A percentile compares a stretch with the other conserved stretches of the same genome.
Evolutionary conservation across 495 filamentous ascomycete species (phyloP).

Genomic region (Entonaema liquescens): DNA sequence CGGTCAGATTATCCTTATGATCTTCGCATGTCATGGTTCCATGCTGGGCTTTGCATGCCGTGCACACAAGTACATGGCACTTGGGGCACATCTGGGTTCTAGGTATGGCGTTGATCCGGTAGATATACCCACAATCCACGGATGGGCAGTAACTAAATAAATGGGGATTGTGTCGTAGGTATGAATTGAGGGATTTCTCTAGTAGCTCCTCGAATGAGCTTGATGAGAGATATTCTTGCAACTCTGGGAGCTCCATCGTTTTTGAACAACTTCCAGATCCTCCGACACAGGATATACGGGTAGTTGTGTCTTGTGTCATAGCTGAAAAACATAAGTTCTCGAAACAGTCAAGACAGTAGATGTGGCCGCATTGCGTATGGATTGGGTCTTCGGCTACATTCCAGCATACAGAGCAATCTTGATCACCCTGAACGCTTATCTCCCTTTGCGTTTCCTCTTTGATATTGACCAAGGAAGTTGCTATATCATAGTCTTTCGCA

Average conservation of each 20-base stretch:
- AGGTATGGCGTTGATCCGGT: constrained; percentile 41
- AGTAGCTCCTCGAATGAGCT: constrained; percentile 53
- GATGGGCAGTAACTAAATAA: constrained; percentile 53
- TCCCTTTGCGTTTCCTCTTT: not conserved
- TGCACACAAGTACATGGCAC: constrained; percentile 52
- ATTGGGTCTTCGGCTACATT: constrained; percentile 50
- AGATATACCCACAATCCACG: constrained; percentile 53
- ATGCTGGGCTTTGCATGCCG: constrained; percentile 50
- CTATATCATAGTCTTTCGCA: constrained; percentile 28
- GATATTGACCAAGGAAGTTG: constrained; percentile 18
- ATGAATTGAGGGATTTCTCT: constrained; percentile 46
- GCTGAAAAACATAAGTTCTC: constrained; percentile 45
- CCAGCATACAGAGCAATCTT: constrained; percentile 55
- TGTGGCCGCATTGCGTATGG: constrained; percentile 51
- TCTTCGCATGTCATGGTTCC: constrained; percentile 50
- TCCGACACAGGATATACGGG: constrained; percentile 46
- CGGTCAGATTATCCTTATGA: constrained; percentile 43
- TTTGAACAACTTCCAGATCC: constrained; percentile 37
- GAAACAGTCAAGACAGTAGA: constrained; percentile 60
- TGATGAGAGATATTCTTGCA: constrained; percentile 50
- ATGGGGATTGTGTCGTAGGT: constrained; percentile 48
- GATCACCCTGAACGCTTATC: not conserved
- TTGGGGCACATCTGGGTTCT: constrained; percentile 47
- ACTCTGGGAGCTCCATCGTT: constrained; percentile 43
- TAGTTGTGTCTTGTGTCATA: constrained; percentile 17